Conservation (phyloP, 2,329 filamentous ascomycete species). For the Curvularia sp. region DNA sequence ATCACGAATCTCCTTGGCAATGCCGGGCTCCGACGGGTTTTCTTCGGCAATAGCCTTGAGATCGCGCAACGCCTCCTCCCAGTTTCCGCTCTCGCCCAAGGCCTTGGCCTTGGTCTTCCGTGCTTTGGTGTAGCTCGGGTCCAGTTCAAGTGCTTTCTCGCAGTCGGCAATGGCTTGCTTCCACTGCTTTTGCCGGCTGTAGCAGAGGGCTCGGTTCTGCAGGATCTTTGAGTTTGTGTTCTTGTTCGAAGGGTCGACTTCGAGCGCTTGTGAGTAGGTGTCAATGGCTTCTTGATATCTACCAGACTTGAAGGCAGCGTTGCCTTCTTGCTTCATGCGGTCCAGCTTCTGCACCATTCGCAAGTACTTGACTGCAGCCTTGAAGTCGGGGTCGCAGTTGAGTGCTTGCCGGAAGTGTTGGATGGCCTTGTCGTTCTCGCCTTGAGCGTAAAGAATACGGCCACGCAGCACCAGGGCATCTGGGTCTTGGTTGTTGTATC, state of each 20-base stretch:
- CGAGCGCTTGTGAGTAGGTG: constrained; percentile 81
- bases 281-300: constrained; percentile 81
- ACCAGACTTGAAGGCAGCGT: constrained; percentile 85
- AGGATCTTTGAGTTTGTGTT: constrained; percentile 93
- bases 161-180: constrained; percentile 84
- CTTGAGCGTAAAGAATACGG: constrained; percentile 84
- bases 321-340: constrained; percentile 92
- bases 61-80: constrained; percentile 90
- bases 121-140: constrained; percentile 86
- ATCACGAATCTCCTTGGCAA: constrained; percentile 83
- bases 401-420: constrained; percentile 91
- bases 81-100: constrained; percentile 80
- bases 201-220: constrained; percentile 89
- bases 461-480: constrained; percentile 92
- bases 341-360: constrained; percentile 90
- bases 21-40: constrained; percentile 79
- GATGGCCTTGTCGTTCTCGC: constrained; percentile 93
- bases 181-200: constrained; percentile 83
- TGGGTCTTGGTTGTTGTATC: constrained; percentile 87
- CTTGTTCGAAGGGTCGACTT: constrained; percentile 86
- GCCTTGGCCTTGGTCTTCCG: constrained; percentile 94
- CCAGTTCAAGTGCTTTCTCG: constrained; percentile 80
- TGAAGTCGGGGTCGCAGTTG: constrained; percentile 89
- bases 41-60: constrained; percentile 85
- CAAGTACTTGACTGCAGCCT: constrained; percentile 85